phyloP scores from a whole-genome alignment of 495 filamentous ascomycete genomes.

The Penicillium desertorum region DNA sequence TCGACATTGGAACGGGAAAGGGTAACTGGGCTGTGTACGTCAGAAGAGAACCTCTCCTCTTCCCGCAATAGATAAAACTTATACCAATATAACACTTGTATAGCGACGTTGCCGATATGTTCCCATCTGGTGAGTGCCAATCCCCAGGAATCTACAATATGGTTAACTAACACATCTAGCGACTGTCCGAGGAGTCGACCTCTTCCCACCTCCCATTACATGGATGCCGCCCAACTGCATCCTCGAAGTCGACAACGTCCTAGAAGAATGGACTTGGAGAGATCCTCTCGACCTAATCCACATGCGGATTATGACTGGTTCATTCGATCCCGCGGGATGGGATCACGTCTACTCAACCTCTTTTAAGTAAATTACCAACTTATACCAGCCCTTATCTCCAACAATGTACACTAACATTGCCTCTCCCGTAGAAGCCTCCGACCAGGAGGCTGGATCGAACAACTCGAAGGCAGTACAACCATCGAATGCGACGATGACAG shows the following conservation, averaged over 20 bases:
- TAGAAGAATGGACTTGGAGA: slow-evolving; percentile 31
- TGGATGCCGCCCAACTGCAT: slow-evolving; percentile 37
- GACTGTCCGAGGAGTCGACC: slow-evolving; percentile 26
- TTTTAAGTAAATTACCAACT: slow-evolving; percentile 15
- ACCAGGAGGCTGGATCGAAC: slow-evolving; percentile 55
- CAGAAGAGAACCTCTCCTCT: background rate
- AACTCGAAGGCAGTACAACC: slow-evolving; percentile 43
- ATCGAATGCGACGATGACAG: slow-evolving; percentile 44
- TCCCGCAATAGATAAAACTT: background rate
- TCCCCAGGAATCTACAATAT: background rate
- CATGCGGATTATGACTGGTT: slow-evolving; percentile 20
- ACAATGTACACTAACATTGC: background rate
- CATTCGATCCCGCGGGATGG: slow-evolving; percentile 28
- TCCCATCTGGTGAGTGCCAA: slow-evolving; percentile 3
- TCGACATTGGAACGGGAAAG: slow-evolving; percentile 15
- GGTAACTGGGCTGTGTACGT: slow-evolving; percentile 22
- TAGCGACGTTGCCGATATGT: slow-evolving; percentile 19
- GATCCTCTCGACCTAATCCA: slow-evolving; percentile 33
- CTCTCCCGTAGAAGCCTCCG: slow-evolving; percentile 22
- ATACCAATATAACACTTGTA: background rate
- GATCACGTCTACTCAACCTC: slow-evolving; percentile 28
- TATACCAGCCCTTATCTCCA: background rate
- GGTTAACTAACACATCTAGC: slow-evolving; percentile 3
- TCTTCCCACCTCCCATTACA: slow-evolving; percentile 24
- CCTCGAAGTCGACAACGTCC: slow-evolving; percentile 32